Evolutionary conservation across 345 rosid genomes (phyloP).

Genomic region (Ailanthus altissimus): DNA sequence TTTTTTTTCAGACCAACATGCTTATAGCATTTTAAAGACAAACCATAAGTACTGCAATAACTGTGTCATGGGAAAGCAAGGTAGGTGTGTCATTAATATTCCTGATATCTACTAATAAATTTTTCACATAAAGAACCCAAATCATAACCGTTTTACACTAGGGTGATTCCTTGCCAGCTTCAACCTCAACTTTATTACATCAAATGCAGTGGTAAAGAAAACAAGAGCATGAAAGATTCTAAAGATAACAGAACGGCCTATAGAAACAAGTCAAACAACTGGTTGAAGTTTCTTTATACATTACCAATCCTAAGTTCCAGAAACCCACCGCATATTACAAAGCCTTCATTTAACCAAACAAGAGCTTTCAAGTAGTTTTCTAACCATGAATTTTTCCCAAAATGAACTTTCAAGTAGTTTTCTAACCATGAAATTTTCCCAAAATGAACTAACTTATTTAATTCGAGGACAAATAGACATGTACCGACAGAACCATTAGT

Average conservation of each 20-base stretch:
- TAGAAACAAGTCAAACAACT: background rate
- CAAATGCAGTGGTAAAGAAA: constrained; percentile 3
- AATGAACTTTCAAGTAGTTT: background rate
- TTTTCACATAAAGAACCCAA: background rate
- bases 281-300: background rate
- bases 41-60: background rate
- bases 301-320: background rate
- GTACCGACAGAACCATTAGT: background rate
- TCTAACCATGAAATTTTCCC: background rate
- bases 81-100: constrained; percentile 21
- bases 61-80: background rate
- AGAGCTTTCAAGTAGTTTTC: background rate
- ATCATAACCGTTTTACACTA: background rate
- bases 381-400: constrained; percentile 3
- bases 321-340: background rate
- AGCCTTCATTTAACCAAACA: background rate
- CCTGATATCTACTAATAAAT: background rate
- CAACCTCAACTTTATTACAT: background rate
- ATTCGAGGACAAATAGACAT: background rate
- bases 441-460: background rate
- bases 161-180: background rate
- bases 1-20: background rate
- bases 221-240: background rate
- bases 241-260: background rate
- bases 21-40: background rate